Evolutionary conservation across 2,329 filamentous ascomycete species (phyloP).

Genomic region (Coniochaeta sp.): DNA sequence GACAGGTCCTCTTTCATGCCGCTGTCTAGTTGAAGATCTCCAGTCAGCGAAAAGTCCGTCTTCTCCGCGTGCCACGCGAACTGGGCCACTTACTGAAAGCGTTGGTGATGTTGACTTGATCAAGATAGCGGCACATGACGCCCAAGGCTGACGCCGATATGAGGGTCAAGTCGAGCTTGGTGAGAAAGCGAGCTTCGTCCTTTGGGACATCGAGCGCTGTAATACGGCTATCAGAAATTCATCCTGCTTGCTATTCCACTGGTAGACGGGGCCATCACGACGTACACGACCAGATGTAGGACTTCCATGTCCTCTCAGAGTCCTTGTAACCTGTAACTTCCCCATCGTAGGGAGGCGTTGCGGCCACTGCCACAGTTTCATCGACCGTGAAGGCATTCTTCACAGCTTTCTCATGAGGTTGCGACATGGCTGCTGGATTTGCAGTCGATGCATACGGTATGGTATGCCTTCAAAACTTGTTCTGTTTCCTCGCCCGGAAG

Average conservation of each 20-base stretch:
- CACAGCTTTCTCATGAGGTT: slow-evolving; percentile 4
- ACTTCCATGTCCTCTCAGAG: slow-evolving; percentile 35
- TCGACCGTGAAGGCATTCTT: not conserved
- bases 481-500: not conserved
- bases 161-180: slow-evolving; percentile 19
- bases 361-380: not conserved
- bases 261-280: not conserved
- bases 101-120: slow-evolving; percentile 20
- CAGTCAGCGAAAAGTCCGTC: not conserved
- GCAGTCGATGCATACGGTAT: not conserved
- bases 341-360: not conserved
- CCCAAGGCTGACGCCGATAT: slow-evolving; percentile 17
- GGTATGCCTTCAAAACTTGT: not conserved
- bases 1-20: slow-evolving; percentile 22
- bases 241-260: not conserved
- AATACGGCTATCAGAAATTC: not conserved
- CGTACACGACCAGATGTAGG: slow-evolving; percentile 18
- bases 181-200: slow-evolving; percentile 17
- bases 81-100: slow-evolving; percentile 13
- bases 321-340: slow-evolving; percentile 13
- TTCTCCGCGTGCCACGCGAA: not conserved
- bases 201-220: slow-evolving; percentile 17
- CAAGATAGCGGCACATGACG: slow-evolving; percentile 19
- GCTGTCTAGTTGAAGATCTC: slow-evolving; percentile 11
- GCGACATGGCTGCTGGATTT: slow-evolving; percentile 4